A percentile compares a stretch with the other conserved stretches of the same genome.
These are phyloP conservation scores for Pneumocystis jirovecii DNA, from an alignment of 1,139 yeast species.

Conservation along the genomic window DNA sequence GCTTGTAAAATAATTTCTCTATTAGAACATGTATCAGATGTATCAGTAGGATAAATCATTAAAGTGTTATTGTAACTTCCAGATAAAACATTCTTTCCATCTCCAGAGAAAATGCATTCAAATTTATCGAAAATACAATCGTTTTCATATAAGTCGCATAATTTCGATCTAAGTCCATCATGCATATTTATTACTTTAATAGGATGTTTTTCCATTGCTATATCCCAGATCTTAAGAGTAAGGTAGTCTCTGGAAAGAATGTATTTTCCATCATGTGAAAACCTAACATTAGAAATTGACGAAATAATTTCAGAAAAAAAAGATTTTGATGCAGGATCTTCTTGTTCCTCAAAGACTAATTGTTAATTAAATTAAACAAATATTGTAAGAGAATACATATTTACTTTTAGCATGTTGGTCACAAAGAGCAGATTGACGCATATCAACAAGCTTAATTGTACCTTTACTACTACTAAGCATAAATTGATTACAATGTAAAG, in stretches of 20 bases:
- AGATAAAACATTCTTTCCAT: conserved; percentile 82
- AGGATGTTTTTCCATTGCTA: conserved; percentile 92
- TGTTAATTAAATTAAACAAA: not conserved
- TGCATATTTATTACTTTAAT: conserved; percentile 88
- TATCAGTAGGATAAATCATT: conserved; percentile 74
- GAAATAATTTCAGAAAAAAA: conserved; percentile 96
- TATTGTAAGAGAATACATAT: not conserved
- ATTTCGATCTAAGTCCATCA: conserved; percentile 80
- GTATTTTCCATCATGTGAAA: conserved; percentile 82
- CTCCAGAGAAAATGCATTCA: conserved; percentile 91
- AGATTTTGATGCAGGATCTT: conserved; percentile 84
- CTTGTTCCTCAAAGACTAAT: conserved; percentile 68
- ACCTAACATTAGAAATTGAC: conserved; percentile 85
- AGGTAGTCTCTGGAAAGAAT: conserved; percentile 92
- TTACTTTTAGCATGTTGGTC: conserved; percentile 64
- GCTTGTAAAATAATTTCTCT: conserved; percentile 82
- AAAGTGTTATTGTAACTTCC: conserved; percentile 96
- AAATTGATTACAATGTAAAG: conserved; percentile 77
- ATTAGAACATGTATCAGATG: conserved; percentile 39
- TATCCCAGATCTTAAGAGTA: conserved; percentile 97
- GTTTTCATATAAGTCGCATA: conserved; percentile 95
- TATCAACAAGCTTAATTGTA: conserved; percentile 85
- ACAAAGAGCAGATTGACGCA: conserved; percentile 91
- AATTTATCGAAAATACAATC: conserved; percentile 98
- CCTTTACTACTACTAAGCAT: conserved; percentile 97